Base-by-base conservation (phyloP, 139 green algal species). In the Chlorella sp. region DNA sequence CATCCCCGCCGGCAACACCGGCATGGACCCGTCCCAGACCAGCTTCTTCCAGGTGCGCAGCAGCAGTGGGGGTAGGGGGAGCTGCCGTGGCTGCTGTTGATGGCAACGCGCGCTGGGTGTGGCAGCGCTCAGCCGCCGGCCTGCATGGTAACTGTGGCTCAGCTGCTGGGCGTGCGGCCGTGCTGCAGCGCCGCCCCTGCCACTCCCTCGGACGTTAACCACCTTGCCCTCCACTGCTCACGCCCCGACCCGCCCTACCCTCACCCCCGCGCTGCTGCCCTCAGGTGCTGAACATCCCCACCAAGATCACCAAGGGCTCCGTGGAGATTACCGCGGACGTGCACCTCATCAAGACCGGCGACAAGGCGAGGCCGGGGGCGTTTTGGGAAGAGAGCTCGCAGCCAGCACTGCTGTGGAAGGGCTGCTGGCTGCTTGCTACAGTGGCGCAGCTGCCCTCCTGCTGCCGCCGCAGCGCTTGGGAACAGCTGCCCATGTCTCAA, bases 21-120 rank as follows among this genome's bases (percentile, higher is more conserved):
- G 96, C 77, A 96, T 99, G 92, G 97, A 99, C 88, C 97, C 97
- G 75, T 99, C 97, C 36, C 96, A 99, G 94, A 99, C 97, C 34
- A 96, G 90, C 58, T 99, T 99, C 94, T 99, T 99, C 96, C 97
- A 99, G 93, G 92, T 91, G 43, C 0, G 46, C 8, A 8, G 8
- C 8, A 16, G 51, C n/a, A n/a, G n/a, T n/a, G n/a, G n/a, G n/a
- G n/a, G n/a, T n/a, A n/a, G n/a, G n/a, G n/a, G n/a, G n/a, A n/a
- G n/a, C n/a, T n/a, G n/a, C n/a, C n/a, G n/a, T n/a, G n/a, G n/a
- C n/a, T n/a, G n/a, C n/a, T n/a, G n/a, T n/a, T n/a, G n/a, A n/a
- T n/a, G n/a, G n/a, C n/a, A n/a, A n/a, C n/a, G 86, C 20, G 13
- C 28, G 38, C 36, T 1, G 46, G 46, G 16, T 17, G 38, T 14